These are phyloP conservation scores for Sporothrix schenckii DNA, from an alignment of 2,329 filamentous ascomycete species.

Conservation along the genomic window DNA sequence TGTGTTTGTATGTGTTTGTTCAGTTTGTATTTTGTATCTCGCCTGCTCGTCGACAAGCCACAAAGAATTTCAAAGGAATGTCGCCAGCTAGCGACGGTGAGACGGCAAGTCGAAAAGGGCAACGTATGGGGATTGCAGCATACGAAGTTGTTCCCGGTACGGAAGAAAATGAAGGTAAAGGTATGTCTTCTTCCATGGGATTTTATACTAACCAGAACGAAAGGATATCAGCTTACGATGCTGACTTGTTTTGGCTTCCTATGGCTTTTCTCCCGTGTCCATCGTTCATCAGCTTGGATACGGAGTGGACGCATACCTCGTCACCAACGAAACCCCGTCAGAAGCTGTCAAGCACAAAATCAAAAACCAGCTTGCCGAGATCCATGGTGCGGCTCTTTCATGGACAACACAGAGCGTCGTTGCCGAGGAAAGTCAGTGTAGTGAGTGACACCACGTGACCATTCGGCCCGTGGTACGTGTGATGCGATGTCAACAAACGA, in stretches of 20 bases:
- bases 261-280: background rate
- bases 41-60: slow-evolving; percentile 13
- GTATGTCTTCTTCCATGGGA: background rate
- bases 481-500: no score
- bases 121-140: background rate
- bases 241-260: background rate
- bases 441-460: no score
- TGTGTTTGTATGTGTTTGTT: background rate
- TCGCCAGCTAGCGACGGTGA: background rate
- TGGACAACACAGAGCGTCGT: no score
- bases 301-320: background rate
- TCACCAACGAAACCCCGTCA: background rate
- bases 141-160: background rate
- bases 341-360: background rate
- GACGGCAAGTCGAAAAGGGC: background rate
- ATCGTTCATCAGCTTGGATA: background rate
- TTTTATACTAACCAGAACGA: background rate
- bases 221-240: background rate
- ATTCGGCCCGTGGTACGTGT: no score
- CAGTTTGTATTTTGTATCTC: background rate
- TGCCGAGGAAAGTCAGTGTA: background rate
- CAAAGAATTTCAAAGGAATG: background rate
- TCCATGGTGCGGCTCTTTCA: background rate
- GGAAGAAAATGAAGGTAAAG: background rate
- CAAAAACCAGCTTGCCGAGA: background rate